Evolutionary conservation across 1,139 yeast species (phyloP).

Genomic region (Kodamaea suecica): DNA sequence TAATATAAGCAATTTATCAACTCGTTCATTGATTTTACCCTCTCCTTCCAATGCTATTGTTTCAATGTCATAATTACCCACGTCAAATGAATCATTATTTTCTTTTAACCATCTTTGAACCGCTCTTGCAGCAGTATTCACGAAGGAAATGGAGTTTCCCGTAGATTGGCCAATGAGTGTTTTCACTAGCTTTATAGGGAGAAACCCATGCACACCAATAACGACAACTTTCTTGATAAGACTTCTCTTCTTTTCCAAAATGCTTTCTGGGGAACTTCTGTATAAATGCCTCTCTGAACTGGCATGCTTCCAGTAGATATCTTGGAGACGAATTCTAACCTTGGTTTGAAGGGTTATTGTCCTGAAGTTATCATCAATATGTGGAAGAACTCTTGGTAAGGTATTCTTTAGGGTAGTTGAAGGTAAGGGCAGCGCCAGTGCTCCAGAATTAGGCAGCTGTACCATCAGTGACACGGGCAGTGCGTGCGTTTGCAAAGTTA

Average conservation of each 20-base stretch:
- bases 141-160: conserved; percentile 39
- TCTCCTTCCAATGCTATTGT: conserved; percentile 53
- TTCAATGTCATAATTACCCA: conserved; percentile 31
- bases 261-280: conserved; percentile 16
- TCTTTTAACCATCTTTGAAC: conserved; percentile 38
- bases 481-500: conserved; percentile 8
- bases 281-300: conserved; percentile 37
- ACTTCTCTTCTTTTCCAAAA: conserved; percentile 16
- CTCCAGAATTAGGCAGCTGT: conserved; percentile 1
- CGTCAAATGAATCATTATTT: conserved; percentile 20
- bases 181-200: conserved; percentile 50
- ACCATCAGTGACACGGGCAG: conserved; percentile 1
- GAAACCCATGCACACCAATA: conserved; percentile 50
- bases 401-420: conserved; percentile 4
- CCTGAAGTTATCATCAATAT: conserved; percentile 32
- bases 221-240: conserved; percentile 36
- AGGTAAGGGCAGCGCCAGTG: conserved; percentile 2
- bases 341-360: conserved; percentile 38
- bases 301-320: conserved; percentile 24
- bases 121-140: conserved; percentile 34
- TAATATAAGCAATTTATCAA: conserved; percentile 30
- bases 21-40: conserved; percentile 45
- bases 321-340: conserved; percentile 36
- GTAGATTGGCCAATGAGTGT: conserved; percentile 46
- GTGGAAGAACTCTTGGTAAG: conserved; percentile 22